These are phyloP conservation scores for Rhizopus sp. DNA, from an alignment of 371 early-diverging fungal species.

Conservation along the genomic window DNA sequence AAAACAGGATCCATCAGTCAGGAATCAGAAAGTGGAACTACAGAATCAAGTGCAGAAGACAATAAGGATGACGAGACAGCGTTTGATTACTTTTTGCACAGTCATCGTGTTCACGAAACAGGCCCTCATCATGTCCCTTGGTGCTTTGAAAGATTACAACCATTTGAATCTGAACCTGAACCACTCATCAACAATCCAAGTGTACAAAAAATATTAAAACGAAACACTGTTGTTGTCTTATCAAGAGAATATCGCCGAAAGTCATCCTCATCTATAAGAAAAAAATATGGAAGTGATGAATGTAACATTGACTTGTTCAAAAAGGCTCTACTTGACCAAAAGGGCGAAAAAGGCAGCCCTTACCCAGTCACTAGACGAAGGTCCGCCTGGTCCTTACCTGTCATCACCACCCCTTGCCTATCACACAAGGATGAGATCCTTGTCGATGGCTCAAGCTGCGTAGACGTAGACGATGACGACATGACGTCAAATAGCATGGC, in stretches of 20 bases:
- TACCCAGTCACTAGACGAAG: slow-evolving; percentile 8
- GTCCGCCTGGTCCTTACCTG: slow-evolving; percentile 26
- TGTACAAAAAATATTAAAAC: slow-evolving; percentile 50
- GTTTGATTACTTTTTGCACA: slow-evolving; percentile 40
- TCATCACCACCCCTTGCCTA: slow-evolving; percentile 39
- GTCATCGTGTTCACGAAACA: slow-evolving; percentile 22
- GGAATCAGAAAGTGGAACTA: slow-evolving; percentile 7
- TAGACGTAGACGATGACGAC: slow-evolving; percentile 24
- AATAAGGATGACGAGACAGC: slow-evolving; percentile 10
- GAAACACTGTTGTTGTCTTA: slow-evolving; percentile 53
- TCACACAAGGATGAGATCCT: slow-evolving; percentile 36
- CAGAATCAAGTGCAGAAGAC: slow-evolving; percentile 11
- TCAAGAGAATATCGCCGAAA: slow-evolving; percentile 56
- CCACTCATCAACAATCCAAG: slow-evolving; percentile 56
- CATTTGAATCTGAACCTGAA: slow-evolving; percentile 59
- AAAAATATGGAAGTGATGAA: slow-evolving; percentile 23
- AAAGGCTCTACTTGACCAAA: slow-evolving; percentile 37
- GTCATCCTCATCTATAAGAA: slow-evolving; percentile 18
- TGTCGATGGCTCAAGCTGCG: slow-evolving; percentile 34
- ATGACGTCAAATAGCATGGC: slow-evolving; percentile 10
- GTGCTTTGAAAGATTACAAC: slow-evolving; percentile 58
- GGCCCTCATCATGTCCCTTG: slow-evolving; percentile 31
- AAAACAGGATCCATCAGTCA: slow-evolving; percentile 29
- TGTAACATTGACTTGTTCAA: slow-evolving; percentile 35
- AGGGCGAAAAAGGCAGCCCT: slow-evolving; percentile 22